These are phyloP conservation scores for Alternaria consortialis DNA, from an alignment of 2,329 filamentous ascomycete species.

Conservation along the genomic window DNA sequence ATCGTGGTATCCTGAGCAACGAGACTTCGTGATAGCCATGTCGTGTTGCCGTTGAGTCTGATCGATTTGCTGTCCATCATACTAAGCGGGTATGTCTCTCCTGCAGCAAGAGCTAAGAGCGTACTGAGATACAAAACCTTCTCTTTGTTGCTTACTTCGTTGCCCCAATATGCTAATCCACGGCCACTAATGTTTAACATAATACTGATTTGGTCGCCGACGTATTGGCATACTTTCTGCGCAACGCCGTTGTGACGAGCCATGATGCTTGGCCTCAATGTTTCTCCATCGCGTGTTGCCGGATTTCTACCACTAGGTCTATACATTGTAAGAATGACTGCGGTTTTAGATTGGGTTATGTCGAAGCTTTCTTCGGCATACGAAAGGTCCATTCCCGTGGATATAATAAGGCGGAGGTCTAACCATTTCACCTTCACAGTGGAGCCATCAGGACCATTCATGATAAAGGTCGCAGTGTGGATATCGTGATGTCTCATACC, in stretches of 20 bases:
- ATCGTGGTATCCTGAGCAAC: constrained; percentile 3
- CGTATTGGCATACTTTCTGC: constrained; percentile 17
- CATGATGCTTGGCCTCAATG: constrained; percentile 22
- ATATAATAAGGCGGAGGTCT: constrained; percentile 14
- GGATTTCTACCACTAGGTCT: background rate
- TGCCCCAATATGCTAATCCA: constrained; percentile 23
- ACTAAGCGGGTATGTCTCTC: constrained; percentile 23
- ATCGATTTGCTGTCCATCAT: constrained; percentile 10
- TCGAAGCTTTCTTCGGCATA: background rate
- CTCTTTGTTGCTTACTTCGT: constrained; percentile 5
- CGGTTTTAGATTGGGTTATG: background rate
- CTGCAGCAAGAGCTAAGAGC: constrained; percentile 22
- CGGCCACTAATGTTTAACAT: constrained; percentile 26
- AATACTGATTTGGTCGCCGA: constrained; percentile 24
- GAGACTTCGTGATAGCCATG: constrained; percentile 16
- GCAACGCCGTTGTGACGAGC: constrained; percentile 17
- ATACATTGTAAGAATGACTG: background rate
- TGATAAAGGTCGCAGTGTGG: constrained; percentile 26
- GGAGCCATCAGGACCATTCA: constrained; percentile 18
- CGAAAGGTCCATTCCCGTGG: background rate
- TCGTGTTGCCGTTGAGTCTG: constrained; percentile 4
- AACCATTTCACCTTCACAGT: constrained; percentile 27
- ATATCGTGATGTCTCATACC: constrained; percentile 16
- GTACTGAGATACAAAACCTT: constrained; percentile 15
- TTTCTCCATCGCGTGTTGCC: background rate